Evolutionary conservation across 2,329 filamentous ascomycete species (phyloP), one percentile per base, ranked within the genome.

Genomic region (Alternaria hordeiaustralica): DNA sequence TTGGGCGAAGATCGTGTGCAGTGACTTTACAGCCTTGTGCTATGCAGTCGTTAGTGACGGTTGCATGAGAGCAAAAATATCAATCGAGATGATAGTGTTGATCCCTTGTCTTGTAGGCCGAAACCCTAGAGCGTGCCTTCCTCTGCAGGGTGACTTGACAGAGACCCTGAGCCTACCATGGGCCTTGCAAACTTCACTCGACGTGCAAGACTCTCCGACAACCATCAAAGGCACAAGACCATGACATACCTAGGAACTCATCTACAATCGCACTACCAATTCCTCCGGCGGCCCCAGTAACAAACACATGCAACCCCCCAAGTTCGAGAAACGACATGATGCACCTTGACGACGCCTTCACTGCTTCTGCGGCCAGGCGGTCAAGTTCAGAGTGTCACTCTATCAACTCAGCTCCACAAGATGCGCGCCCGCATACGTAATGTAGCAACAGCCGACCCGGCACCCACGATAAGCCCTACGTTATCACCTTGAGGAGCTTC

Each of bases 21-120:
- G 85, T 85, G 25, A 87, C 85, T 71, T 82, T 85, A 75, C 85
- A 87, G 54, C 85, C 85, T 69, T 85, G 82, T 23, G 79, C 85
- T 86, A 68, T 25, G 13, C 26, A 13, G 9, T 7, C 62, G 47
- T 64, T 36, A 67, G 60, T 60, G 10, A 15, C 36, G n/a, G 8
- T 18, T 46, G 13, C 23, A 30, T 21, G 13, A 21, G 20, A 11
- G 26, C n/a, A 12, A 12, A 20, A 26, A 26, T 3, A 13, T 15
- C 6, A n/a, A 30, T 33, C 10, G 3, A 18, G 5, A n/a, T 49
- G 51, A n/a, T 15, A 4, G 15, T 36, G 25, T 46, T 18, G 21
- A 12, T 7, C 20, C 25, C 8, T 23, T 12, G 9, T 30, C 1
- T 11, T n/a, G 26, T 18, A 41, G 6, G 44, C 10, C 30, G 20